Evolutionary conservation across 805 yeast genomes (phyloP), one percentile per base, ranked within the genome.

Genomic region (Pichia scutulata): DNA sequence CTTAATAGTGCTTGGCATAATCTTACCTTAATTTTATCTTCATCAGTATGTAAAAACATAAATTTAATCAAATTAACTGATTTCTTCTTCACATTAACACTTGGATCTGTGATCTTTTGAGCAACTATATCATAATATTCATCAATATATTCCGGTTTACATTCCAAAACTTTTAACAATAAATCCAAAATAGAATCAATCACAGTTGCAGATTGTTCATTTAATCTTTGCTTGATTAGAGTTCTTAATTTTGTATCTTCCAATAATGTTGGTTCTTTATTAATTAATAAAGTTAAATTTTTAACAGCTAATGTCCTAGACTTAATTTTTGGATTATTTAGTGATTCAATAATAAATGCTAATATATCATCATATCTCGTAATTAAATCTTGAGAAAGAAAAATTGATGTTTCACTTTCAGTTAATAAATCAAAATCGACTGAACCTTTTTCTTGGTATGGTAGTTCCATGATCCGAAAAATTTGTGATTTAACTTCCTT

Each of bases 181-280:
- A 89, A 70, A 41, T 86, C 93, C 26, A 89, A 67, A 2, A 83
- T 83, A 0, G 95, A 87, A 57, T 84, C 89, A 51, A 89, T 74
- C 0, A 88, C 92, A 39, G 82, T 74, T 0, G 95, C 80, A 2
- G 89, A 85, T 0, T 75, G 60, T 53, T 85, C 92, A 6, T 60
- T 65, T 39, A 89, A 65, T 43, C 80, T 68, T 10, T 64, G 68
- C 1, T 78, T 68, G 2, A 89, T 69, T 0, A 85, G 72, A 2
- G 66, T 66, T 55, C 74, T 81, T 7, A 88, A 75, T 10, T 67
- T 66, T 1, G 80, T 74, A 2, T 75, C 67, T 1, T 71, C 61
- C 42, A 86, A 63, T 22, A 88, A 66, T 0, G 67, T 51, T 0
- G 81, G 73, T 46, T 85, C 84, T 26, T 71, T 71, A 8, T 72